Percentiles rank a stretch among this genome's conserved stretches.
Conservation (phyloP, 805 yeast species). For the Clavispora fructus region DNA sequence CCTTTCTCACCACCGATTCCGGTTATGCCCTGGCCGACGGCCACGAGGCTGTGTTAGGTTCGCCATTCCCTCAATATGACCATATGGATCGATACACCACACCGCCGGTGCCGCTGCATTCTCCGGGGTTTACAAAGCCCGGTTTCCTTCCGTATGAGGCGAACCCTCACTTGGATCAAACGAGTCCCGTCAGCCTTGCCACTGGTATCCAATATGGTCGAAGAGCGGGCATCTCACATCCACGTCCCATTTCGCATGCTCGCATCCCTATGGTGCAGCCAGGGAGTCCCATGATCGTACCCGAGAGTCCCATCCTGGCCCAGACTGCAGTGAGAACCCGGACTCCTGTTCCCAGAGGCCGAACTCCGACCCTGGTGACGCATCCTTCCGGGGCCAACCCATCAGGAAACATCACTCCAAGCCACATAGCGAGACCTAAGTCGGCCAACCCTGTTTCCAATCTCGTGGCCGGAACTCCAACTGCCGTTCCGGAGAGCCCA, state of each 20-base stretch:
- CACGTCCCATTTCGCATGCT: neutral
- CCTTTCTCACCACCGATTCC: neutral
- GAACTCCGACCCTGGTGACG: neutral
- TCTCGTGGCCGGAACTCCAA: neutral
- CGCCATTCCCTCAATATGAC: neutral
- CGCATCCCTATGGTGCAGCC: neutral
- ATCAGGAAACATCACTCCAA: neutral
- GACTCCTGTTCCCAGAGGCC: neutral
- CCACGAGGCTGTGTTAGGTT: neutral
- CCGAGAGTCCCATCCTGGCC: neutral
- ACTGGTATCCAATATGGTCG: neutral
- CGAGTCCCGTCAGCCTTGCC: neutral
- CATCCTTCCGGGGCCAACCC: too few species aligned
- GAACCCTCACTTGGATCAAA: neutral
- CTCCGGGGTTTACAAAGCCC: neutral
- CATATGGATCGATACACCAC: neutral
- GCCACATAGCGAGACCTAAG: neutral
- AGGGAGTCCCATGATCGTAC: neutral
- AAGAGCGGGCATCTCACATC: neutral
- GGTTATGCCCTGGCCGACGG: neutral
- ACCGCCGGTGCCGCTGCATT: neutral
- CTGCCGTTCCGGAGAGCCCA: neutral
- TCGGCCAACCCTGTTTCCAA: neutral
- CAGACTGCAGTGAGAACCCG: neutral
- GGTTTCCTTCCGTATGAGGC: neutral